phyloP scores from a whole-genome alignment of 2,329 filamentous ascomycete species.

The Nigrospora oryzae region DNA sequence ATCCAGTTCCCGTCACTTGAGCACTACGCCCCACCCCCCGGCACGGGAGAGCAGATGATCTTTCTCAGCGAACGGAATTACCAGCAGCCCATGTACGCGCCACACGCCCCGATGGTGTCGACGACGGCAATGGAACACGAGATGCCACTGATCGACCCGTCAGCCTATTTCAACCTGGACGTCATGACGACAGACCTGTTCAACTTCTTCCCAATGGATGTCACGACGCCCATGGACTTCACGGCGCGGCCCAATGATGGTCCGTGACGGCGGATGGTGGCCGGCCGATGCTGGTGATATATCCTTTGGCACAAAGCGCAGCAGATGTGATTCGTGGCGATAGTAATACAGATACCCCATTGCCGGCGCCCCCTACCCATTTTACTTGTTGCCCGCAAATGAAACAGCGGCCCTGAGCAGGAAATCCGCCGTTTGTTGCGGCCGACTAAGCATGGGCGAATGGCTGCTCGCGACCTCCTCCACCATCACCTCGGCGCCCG shows the following conservation, averaged over 20 bases:
- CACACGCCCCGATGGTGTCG: not conserved
- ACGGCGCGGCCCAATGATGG: not conserved
- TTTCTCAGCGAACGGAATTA: slow-evolving; percentile 11
- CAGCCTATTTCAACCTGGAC: slow-evolving; percentile 12
- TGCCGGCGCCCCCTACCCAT: no score
- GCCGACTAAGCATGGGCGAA: slow-evolving; percentile 39
- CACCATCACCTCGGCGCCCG: slow-evolving; percentile 25
- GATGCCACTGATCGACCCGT: slow-evolving; percentile 1
- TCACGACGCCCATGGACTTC: slow-evolving; percentile 7
- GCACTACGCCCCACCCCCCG: slow-evolving; percentile 3
- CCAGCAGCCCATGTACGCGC: not conserved
- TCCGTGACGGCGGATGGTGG: no score
- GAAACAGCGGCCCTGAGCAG: slow-evolving; percentile 11
- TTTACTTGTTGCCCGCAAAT: no score
- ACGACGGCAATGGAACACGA: not conserved
- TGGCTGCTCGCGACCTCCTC: slow-evolving; percentile 36
- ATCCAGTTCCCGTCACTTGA: slow-evolving; percentile 13
- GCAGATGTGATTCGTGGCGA: no score
- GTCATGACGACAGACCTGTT: slow-evolving; percentile 18
- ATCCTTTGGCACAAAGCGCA: no score
- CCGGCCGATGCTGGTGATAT: no score
- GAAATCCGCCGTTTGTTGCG: slow-evolving; percentile 27
- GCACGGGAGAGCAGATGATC: slow-evolving; percentile 9
- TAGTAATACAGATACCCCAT: no score
- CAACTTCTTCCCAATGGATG: slow-evolving; percentile 14